Evolutionary conservation across 345 rosid species (phyloP).

Genomic region (Lumnitzera racemosa): DNA sequence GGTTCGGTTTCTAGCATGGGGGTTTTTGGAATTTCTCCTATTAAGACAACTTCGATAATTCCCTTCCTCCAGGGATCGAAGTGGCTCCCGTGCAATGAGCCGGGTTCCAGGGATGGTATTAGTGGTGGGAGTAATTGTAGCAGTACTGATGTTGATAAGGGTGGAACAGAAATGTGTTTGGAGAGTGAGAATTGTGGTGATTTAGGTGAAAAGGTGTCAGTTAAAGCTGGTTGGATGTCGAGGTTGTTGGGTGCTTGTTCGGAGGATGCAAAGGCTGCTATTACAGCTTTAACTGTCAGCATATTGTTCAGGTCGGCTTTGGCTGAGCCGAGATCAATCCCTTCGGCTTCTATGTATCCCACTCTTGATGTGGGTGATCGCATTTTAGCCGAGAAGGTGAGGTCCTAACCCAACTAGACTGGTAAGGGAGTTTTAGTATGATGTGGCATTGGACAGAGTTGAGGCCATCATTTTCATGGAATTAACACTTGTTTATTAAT

Average conservation of each 20-base stretch:
- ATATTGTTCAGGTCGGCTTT: conserved; percentile 59
- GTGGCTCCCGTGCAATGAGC: conserved; percentile 69
- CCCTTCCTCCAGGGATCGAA: conserved; percentile 65
- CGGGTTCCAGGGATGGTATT: conserved; percentile 2
- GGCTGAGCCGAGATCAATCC: conserved; percentile 89
- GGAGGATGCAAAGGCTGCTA: conserved; percentile 84
- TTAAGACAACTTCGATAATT: conserved; percentile 55
- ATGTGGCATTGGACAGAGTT: no score
- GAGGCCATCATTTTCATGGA: no score
- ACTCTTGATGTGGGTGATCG: conserved; percentile 89
- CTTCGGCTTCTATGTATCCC: conserved; percentile 80
- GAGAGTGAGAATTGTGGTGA: conserved; percentile 12
- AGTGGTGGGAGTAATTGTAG: no score
- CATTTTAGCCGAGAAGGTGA: conserved; percentile 83
- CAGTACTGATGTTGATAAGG: conserved; percentile 37
- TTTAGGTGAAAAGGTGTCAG: conserved; percentile 14
- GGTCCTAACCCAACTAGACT: conserved; percentile 3
- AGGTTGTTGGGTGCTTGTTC: conserved; percentile 45
- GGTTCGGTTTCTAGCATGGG: conserved; percentile 22
- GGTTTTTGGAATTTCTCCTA: conserved; percentile 46
- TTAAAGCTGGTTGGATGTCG: conserved; percentile 39
- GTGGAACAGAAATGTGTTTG: conserved; percentile 25
- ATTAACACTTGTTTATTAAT: no score
- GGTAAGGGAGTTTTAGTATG: no score
- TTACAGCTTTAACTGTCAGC: conserved; percentile 73